Percentiles rank a stretch among this genome's conserved stretches.
These are phyloP conservation scores for Suillus luteus DNA, from an alignment of 768 basidiomycete species.

Conservation along the genomic window DNA sequence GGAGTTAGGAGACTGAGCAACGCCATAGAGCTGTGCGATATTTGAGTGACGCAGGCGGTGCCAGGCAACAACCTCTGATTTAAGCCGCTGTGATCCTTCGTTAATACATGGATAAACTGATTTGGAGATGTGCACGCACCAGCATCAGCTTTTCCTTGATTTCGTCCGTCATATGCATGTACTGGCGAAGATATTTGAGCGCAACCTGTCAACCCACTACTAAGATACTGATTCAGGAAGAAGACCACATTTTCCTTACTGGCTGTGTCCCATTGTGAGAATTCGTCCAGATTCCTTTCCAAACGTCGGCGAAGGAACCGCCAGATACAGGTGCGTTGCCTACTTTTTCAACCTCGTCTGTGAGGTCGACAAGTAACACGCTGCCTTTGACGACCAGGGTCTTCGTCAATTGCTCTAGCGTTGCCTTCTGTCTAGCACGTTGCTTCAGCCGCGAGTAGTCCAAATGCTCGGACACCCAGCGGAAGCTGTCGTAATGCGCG, in stretches of 20 bases:
- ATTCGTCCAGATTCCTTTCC: slow-evolving; percentile 59
- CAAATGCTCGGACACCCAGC: slow-evolving; percentile 53
- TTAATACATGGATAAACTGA: neutral
- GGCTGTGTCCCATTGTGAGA: slow-evolving; percentile 35
- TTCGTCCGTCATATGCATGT: slow-evolving; percentile 49
- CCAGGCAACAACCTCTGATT: slow-evolving; percentile 60
- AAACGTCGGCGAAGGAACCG: slow-evolving; percentile 63
- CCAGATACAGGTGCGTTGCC: slow-evolving; percentile 51
- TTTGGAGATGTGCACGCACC: slow-evolving; percentile 30
- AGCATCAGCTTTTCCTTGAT: slow-evolving; percentile 54
- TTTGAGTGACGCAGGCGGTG: slow-evolving; percentile 57
- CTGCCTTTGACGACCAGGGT: slow-evolving; percentile 52
- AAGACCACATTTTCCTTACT: slow-evolving; percentile 17
- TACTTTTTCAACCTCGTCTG: slow-evolving; percentile 52
- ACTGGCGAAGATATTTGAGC: slow-evolving; percentile 53
- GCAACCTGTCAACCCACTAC: slow-evolving; percentile 44
- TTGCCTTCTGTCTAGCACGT: slow-evolving; percentile 57
- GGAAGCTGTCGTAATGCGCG: slow-evolving; percentile 57
- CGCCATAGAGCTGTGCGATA: slow-evolving; percentile 55
- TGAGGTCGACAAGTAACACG: slow-evolving; percentile 52
- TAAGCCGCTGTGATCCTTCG: slow-evolving; percentile 45
- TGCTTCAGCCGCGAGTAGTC: slow-evolving; percentile 59
- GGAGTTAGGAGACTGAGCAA: slow-evolving; percentile 50
- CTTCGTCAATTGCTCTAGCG: slow-evolving; percentile 56
- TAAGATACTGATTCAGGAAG: neutral